Base-by-base conservation (phyloP, 2,329 filamentous ascomycete species). In the Ceratocystis eucalypticola region DNA sequence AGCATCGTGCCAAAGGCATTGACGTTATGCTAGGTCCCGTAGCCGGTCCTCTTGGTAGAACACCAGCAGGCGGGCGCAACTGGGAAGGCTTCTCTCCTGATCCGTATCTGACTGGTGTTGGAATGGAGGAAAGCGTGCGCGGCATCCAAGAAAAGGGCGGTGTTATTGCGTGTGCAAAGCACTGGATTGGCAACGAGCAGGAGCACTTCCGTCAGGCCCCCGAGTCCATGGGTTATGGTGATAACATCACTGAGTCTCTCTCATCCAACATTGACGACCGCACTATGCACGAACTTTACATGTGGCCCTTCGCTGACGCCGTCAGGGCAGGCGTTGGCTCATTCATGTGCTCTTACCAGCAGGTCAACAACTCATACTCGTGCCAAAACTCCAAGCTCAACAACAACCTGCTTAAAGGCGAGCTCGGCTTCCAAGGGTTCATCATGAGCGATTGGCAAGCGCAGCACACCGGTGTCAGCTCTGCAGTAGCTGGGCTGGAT, bases 81-180 rank as follows among this genome's bases (percentile, higher is more conserved):
- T 89, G 87, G 87, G 86, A 88, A 73, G 82, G 81, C 0, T 84
- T 82, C 76, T 84, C 84, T 1, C 82, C 87, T 6, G 89, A 94
- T 70, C 89, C 89, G 1, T 88, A 88, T 64, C 77, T 91, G 64
- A 86, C 89, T 64, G 91, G 88, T 64, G 78, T 87, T 69, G 84
- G 85, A 65, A 86, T 92, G 70, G 84, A 84, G 46, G 80, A 88
- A 73, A 89, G 87, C 1, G 82, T 95, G 68, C 82, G 84, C 73
- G 91, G 91, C 68, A 92, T 95, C 57, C 91, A 96, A 74, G 88
- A 92, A 74, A 83, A 87, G 72, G 85, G 86, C 15, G 90, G 90
- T 73, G 84, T 93, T 65, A 88, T 96, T 76, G 90, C 91, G 68
- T 91, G 88, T 71, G 87, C 88, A 61, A 93, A 92, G 79, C 88